Evolutionary conservation across 176 grass and related monocot species (phyloP), one percentile per base, ranked within the genome.

Genomic region (Areca catechu): DNA sequence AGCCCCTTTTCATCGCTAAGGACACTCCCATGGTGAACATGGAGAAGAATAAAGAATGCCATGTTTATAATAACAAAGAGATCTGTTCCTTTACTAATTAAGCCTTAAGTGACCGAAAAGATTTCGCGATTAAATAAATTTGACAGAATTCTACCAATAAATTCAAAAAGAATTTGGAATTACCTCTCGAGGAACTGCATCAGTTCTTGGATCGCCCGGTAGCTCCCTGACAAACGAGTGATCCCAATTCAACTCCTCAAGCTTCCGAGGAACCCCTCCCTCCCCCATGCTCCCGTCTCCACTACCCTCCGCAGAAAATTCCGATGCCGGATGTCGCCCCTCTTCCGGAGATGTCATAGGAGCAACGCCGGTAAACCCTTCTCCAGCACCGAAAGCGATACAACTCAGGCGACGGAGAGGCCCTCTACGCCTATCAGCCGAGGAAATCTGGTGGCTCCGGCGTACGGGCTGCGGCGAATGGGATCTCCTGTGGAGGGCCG

Each of bases 171-270:
- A 19, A 27, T 6, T 51, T 4, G 2, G 29, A 16, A 43, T 43
- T 52, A 89, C 86, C 86, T 91, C 71, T 2, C 86, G 76, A 3
- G 83, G 75, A 47, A 88, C 66, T 9, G 43, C 23, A 53, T 97
- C 86, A 50, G 80, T 79, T 66, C 92, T 80, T 0, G 80, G 74
- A 74, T 91, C 92, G 0, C 65, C 83, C 14, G 92, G 92, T 3
- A 97, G 67, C 77, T 91, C 83, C 49, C 83, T 67, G 2, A 88
- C 72, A 74, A 97, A 97, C 58, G 86, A 82, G 50, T 91, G 75
- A 60, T 90, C 92, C 92, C 86, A 90, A 4, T 80, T 53, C 4
- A 97, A 70, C 63, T 97, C 83, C 77, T 91, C 92, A 6, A 97
- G 83, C 53, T 64, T 64, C 61, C 74, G 17, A 15, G 77, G 47